A percentile compares a stretch with the other conserved stretches of the same genome.
phyloP scores from a whole-genome alignment of 306 rosid species.

The Hippophae tibetana region DNA sequence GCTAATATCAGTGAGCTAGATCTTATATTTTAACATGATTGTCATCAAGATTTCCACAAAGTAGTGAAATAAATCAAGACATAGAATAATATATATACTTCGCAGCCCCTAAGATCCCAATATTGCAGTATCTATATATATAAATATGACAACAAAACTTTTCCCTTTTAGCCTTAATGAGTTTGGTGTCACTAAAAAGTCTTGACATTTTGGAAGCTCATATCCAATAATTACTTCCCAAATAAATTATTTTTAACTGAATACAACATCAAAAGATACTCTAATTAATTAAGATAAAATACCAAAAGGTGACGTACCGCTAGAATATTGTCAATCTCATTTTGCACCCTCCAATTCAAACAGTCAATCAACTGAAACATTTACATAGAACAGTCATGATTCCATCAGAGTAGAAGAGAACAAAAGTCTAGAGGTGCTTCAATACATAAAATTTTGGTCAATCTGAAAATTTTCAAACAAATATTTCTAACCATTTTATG shows the following conservation, averaged over 20 bases:
- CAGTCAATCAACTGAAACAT: constrained; percentile 66
- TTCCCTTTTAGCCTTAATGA: too few species aligned
- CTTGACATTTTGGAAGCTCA: background rate
- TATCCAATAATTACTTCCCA: background rate
- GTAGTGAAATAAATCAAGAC: background rate
- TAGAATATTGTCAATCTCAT: constrained; percentile 76
- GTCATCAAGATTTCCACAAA: background rate
- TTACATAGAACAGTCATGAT: constrained; percentile 3
- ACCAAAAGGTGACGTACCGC: constrained; percentile 33
- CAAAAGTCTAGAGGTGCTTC: background rate
- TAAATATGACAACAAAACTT: too few species aligned
- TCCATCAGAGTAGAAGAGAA: constrained; percentile 3
- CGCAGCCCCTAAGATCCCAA: too few species aligned
- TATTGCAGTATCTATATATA: too few species aligned
- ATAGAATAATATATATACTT: background rate
- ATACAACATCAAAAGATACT: background rate
- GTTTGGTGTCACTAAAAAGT: too few species aligned
- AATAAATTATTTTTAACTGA: background rate
- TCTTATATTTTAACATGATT: background rate
- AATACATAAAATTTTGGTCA: background rate
- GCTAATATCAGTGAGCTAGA: background rate
- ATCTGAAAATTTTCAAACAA: constrained; percentile 11
- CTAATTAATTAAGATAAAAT: too few species aligned
- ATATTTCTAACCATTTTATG: constrained; percentile 65
- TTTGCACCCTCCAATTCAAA: constrained; percentile 87